Percentiles rank a stretch among this genome's conserved stretches.
These are phyloP conservation scores for Zygoascus hellenicus DNA, from an alignment of 1,139 yeast genomes.

Conservation along the genomic window DNA sequence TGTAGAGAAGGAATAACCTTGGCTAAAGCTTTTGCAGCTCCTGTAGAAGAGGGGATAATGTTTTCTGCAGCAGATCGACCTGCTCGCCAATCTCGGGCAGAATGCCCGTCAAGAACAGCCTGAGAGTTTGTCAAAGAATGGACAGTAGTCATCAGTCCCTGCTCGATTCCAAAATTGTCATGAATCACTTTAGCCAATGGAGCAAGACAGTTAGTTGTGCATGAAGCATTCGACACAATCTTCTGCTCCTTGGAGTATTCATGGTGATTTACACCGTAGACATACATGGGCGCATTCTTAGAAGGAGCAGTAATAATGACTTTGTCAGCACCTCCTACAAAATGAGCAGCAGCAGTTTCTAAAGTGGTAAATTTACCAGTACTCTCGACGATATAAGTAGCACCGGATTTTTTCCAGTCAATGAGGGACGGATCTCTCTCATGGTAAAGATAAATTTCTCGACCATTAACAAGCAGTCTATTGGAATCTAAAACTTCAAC, in stretches of 20 bases:
- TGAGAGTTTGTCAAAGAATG: conserved; percentile 88
- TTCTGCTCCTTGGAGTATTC: conserved; percentile 61
- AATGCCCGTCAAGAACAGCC: conserved; percentile 86
- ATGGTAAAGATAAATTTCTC: conserved; percentile 59
- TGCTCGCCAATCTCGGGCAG: conserved; percentile 93
- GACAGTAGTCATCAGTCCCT: conserved; percentile 85
- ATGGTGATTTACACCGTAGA: conserved; percentile 73
- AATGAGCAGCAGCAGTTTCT: conserved; percentile 74
- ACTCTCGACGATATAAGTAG: conserved; percentile 75
- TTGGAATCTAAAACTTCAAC: conserved; percentile 51
- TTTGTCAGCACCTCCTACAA: conserved; percentile 82
- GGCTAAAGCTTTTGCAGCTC: conserved; percentile 91
- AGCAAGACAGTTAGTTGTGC: conserved; percentile 86
- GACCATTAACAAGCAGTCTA: conserved; percentile 56
- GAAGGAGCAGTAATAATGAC: conserved; percentile 86
- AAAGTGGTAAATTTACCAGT: conserved; percentile 80
- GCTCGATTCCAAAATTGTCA: conserved; percentile 73
- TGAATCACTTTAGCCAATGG: conserved; percentile 79
- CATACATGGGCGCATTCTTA: conserved; percentile 83
- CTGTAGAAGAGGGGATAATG: conserved; percentile 85
- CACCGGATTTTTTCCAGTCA: conserved; percentile 75
- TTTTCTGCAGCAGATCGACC: conserved; percentile 87
- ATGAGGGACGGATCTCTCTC: conserved; percentile 72
- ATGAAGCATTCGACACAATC: conserved; percentile 78
- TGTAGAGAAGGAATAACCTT: conserved; percentile 79